Evolutionary conservation across 805 yeast genomes (phyloP).

Genomic region (Yarrowia divulgata): DNA sequence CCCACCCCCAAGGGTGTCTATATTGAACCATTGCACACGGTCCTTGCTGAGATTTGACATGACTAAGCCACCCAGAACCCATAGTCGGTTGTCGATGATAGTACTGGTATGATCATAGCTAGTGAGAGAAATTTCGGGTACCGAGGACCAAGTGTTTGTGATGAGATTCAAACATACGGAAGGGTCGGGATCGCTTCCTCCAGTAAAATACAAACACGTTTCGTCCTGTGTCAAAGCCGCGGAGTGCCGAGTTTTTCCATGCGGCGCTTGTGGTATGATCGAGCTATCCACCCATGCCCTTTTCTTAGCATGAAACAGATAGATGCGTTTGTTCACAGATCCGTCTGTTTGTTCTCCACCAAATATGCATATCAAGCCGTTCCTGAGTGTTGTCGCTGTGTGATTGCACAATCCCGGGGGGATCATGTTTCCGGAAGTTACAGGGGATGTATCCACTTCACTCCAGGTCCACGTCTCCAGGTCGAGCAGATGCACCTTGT

Average conservation of each 20-base stretch:
- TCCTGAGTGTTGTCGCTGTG: conserved; percentile 10
- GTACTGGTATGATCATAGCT: conserved; percentile 23
- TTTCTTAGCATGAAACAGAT: not conserved
- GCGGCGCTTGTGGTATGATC: conserved; percentile 1
- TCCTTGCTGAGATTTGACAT: conserved; percentile 17
- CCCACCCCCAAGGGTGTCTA: not conserved
- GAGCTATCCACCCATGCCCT: conserved; percentile 19
- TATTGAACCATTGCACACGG: conserved; percentile 1
- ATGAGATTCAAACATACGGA: conserved; percentile 1
- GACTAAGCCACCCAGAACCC: conserved; percentile 12
- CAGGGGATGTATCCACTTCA: conserved; percentile 6
- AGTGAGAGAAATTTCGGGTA: not conserved
- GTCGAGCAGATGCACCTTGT: conserved; percentile 13
- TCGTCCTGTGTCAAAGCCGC: not conserved
- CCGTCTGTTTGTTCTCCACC: conserved; percentile 28
- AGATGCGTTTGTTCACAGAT: not conserved
- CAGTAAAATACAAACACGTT: conserved; percentile 6
- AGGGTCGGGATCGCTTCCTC: conserved; percentile 1
- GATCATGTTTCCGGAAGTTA: not conserved
- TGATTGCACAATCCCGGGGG: conserved; percentile 16
- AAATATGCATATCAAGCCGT: conserved; percentile 3
- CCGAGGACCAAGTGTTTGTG: not conserved
- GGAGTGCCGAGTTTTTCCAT: conserved; percentile 16
- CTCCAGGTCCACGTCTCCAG: conserved; percentile 17
- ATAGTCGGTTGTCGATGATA: not conserved